Evolutionary conservation across 2,329 filamentous ascomycete species (phyloP), one percentile per base, ranked within the genome.

Genomic region (Magnaporthiopsis rhizophila): DNA sequence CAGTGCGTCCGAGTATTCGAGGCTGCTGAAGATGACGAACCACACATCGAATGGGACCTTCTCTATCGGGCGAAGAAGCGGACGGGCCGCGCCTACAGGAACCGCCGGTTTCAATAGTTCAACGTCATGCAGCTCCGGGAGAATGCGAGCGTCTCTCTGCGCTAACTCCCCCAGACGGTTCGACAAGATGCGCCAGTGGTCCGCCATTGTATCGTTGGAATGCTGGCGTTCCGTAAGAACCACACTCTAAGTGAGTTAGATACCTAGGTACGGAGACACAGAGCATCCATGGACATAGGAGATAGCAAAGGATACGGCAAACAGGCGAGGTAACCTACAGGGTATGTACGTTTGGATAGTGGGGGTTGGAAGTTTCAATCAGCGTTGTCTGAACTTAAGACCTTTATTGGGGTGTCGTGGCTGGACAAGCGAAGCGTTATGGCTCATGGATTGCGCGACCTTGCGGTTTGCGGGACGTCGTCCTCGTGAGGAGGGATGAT

Each of bases 41-140:
- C 68, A 36, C 36, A 69, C 12, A 13, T 69, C 67, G 57, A 64
- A 30, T 63, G 67, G 64, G 32, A 67, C 34, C 56, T 62, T 62
- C 12, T 60, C 21, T 15, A 32, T 21, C 18, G 45, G 7, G 45
- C 18, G 45, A 21, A n/a, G 18, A n/a, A 21, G 5, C 7, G 45
- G 45, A n/a, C 18, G 18, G 21, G 18, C 45, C 18, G 45, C 21
- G 18, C 45, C 45, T 8, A 53, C 45, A 13, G 45, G 45, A 21
- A 53, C 45, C 7, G 21, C 45, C 3, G 45, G 21, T 6, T 6
- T n/a, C 18, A 53, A 21, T 15, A 53, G 45, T n/a, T 53, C 21
- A n/a, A 53, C 9, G 21, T 53, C 45, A 8, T 53, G 45, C 21
- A n/a, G 45, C 6, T n/a, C 21, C 18, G 1, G 45, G 18, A 3